Percentiles rank a stretch among this genome's conserved stretches.
These are phyloP conservation scores for Exophiala lecanii-corni DNA, from an alignment of 2,329 filamentous ascomycete genomes.

Conservation along the genomic window DNA sequence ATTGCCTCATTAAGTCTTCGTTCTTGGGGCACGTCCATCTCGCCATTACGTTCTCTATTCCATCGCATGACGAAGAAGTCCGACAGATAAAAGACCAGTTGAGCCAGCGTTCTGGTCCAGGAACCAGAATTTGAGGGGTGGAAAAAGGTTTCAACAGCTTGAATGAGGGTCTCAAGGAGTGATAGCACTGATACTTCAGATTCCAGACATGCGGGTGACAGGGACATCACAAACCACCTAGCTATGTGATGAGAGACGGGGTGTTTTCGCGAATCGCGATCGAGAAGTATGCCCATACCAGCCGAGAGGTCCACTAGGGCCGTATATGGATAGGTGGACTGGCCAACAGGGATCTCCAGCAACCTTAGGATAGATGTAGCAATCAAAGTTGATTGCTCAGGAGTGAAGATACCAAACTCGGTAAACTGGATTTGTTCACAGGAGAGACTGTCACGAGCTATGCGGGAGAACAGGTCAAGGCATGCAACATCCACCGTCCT, in stretches of 20 bases:
- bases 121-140: constrained; percentile 91
- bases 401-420: constrained; percentile 84
- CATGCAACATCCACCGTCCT: constrained; percentile 82
- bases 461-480: constrained; percentile 81
- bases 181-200: constrained; percentile 74
- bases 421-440: constrained; percentile 73
- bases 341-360: constrained; percentile 92
- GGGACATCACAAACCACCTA: constrained; percentile 84
- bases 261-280: constrained; percentile 90
- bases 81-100: constrained; percentile 85
- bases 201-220: constrained; percentile 78
- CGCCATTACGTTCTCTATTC: constrained; percentile 90
- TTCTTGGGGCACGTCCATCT: constrained; percentile 78
- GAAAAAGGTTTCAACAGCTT: constrained; percentile 97
- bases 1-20: constrained; percentile 74
- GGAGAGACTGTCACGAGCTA: constrained; percentile 76
- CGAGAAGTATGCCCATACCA: constrained; percentile 78
- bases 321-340: constrained; percentile 89
- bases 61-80: constrained; percentile 97
- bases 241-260: constrained; percentile 89
- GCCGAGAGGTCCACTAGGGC: constrained; percentile 72
- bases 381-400: constrained; percentile 84
- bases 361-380: constrained; percentile 87
- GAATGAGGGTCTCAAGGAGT: constrained; percentile 83
- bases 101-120: constrained; percentile 86